Percentiles rank a stretch among this genome's conserved stretches.
Evolutionary conservation across 805 yeast species (phyloP).

Genomic region (Sugiyamaella mastotermitis): DNA sequence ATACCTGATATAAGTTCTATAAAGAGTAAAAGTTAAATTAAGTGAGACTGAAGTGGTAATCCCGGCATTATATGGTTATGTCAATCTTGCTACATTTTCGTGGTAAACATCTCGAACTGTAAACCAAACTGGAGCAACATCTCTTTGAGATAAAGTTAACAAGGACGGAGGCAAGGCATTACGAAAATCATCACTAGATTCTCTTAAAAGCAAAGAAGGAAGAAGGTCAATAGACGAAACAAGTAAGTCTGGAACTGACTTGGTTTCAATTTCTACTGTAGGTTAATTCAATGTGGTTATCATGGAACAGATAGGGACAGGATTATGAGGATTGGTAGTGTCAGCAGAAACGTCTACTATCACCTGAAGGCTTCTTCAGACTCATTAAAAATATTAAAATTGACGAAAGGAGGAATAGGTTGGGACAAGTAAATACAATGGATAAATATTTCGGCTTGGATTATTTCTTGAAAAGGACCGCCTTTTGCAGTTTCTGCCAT

Average conservation of each 20-base stretch:
- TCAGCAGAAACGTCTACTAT: constrained; percentile 98
- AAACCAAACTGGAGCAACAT: constrained; percentile 83
- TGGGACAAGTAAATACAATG: constrained; percentile 92
- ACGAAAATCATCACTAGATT: constrained; percentile 88
- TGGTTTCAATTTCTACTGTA: constrained; percentile 75
- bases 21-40: too few relatives aligned
- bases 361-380: constrained; percentile 74
- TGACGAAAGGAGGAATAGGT: constrained; percentile 90
- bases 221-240: constrained; percentile 95
- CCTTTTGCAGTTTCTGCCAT: constrained; percentile 94
- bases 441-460: constrained; percentile 78
- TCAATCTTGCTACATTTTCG: constrained; percentile 78
- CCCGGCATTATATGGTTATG: too few relatives aligned
- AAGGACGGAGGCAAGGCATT: constrained; percentile 84
- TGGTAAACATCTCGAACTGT: constrained; percentile 80
- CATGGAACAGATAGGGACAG: constrained; percentile 85
- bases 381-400: constrained; percentile 58
- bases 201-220: constrained; percentile 94
- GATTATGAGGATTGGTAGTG: constrained; percentile 97
- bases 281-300: constrained; percentile 92
- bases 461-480: constrained; percentile 94
- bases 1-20: too few relatives aligned
- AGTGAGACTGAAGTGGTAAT: too few relatives aligned
- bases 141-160: constrained; percentile 75
- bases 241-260: constrained; percentile 76